Conservation (phyloP, 2,329 filamentous ascomycete genomes). For the Monosporascus sp. region DNA sequence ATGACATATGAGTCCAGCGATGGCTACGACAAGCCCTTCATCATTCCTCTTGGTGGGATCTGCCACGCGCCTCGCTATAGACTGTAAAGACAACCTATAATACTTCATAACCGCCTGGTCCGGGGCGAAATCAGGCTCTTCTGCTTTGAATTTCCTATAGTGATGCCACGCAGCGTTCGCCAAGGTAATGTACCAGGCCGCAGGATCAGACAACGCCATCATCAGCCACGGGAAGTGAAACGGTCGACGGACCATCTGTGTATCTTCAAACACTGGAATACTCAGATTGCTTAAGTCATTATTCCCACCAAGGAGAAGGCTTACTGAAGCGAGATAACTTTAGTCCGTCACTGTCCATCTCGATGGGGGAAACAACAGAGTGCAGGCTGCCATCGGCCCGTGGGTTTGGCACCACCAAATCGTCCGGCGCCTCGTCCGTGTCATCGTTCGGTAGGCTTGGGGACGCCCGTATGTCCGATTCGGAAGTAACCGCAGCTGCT, state of each 20-base stretch:
- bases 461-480: too few relatives aligned
- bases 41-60: constrained; percentile 11
- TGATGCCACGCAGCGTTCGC: constrained; percentile 20
- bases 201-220: constrained; percentile 19
- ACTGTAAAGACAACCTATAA: constrained; percentile 20
- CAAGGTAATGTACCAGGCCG: constrained; percentile 23
- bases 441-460: neutral
- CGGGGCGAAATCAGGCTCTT: constrained; percentile 13
- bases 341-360: constrained; percentile 21
- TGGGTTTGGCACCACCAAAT: constrained; percentile 8
- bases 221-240: constrained; percentile 22
- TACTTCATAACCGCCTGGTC: constrained; percentile 19
- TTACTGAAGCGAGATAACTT: constrained; percentile 18
- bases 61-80: constrained; percentile 16
- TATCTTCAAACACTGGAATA: constrained; percentile 18
- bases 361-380: constrained; percentile 14
- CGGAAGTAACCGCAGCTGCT: too few relatives aligned
- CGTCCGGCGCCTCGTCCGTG: neutral
- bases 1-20: constrained; percentile 22
- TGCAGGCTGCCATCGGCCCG: constrained; percentile 11
- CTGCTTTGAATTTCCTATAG: constrained; percentile 4
- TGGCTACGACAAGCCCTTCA: constrained; percentile 20
- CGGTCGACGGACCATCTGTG: constrained; percentile 13
- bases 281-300: neutral
- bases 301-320: neutral